These are phyloP conservation scores for Chalciporus pseudorubinellus DNA, from an alignment of 768 basidiomycete genomes.

Conservation along the genomic window DNA sequence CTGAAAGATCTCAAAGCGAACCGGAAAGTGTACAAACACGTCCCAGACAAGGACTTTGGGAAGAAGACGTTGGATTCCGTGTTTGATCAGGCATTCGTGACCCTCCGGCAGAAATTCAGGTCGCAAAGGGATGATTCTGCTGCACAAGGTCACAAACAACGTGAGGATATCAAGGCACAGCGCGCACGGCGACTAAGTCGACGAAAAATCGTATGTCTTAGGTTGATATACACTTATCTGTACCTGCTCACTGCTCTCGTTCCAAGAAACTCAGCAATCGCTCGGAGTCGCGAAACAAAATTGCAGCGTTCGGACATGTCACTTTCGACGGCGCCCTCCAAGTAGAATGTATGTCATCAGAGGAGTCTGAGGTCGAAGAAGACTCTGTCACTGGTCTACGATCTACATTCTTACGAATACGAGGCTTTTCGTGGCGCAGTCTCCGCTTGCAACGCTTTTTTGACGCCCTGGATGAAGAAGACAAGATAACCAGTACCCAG, in stretches of 20 bases:
- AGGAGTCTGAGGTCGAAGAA: conserved; percentile 64
- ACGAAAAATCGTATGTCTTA: conserved; percentile 55
- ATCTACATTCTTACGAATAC: conserved; percentile 47
- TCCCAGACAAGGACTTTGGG: conserved; percentile 62
- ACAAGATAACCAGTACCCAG: conserved; percentile 40
- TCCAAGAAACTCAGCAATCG: conserved; percentile 68
- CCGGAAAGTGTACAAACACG: conserved; percentile 57
- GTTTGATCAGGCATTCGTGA: conserved; percentile 72
- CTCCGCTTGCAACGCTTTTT: conserved; percentile 59
- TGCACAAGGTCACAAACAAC: conserved; percentile 44
- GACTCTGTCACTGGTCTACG: conserved; percentile 27
- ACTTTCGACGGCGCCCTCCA: conserved; percentile 70
- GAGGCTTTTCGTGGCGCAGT: conserved; percentile 69
- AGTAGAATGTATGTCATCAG: conserved; percentile 77
- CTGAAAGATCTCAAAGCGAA: conserved; percentile 58
- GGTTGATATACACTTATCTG: background rate
- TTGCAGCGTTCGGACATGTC: conserved; percentile 54
- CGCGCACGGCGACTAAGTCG: conserved; percentile 59
- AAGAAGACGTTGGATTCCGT: conserved; percentile 58
- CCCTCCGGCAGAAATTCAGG: conserved; percentile 65
- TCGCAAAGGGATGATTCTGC: conserved; percentile 50
- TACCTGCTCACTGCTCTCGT: conserved; percentile 3
- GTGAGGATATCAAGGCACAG: conserved; percentile 62
- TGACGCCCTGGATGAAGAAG: conserved; percentile 57
- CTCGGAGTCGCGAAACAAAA: conserved; percentile 53